Percentiles rank a stretch among this genome's conserved stretches.
Conservation (phyloP, 495 filamentous ascomycete species). For the Xylona heveae region DNA sequence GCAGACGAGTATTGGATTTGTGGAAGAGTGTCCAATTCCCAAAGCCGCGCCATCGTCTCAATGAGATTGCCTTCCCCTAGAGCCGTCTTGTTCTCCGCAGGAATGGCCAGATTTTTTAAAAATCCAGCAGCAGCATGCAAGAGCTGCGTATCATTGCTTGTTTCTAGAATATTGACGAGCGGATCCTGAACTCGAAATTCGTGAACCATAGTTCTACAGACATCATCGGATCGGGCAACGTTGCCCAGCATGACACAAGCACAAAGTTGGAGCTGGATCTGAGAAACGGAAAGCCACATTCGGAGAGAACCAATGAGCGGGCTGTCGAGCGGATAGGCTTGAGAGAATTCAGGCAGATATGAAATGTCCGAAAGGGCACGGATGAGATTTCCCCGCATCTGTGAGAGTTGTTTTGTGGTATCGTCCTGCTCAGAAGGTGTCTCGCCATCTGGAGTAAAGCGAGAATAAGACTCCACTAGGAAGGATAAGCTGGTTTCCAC, state of each 20-base stretch:
- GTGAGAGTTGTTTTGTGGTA: slow-evolving; percentile 26
- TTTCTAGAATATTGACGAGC: slow-evolving; percentile 29
- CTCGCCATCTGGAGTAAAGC: slow-evolving; percentile 6
- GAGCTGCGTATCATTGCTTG: slow-evolving; percentile 25
- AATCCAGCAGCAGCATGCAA: slow-evolving; percentile 51
- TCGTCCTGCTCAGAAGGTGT: slow-evolving; percentile 18
- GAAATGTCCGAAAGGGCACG: slow-evolving; percentile 42
- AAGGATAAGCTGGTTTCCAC: slow-evolving; percentile 11
- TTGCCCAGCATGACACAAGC: slow-evolving; percentile 63
- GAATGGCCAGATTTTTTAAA: slow-evolving; percentile 59
- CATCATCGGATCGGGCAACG: slow-evolving; percentile 46
- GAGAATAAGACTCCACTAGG: slow-evolving; percentile 14
- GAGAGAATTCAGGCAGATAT: slow-evolving; percentile 29
- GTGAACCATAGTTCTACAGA: slow-evolving; percentile 34
- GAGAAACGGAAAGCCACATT: slow-evolving; percentile 25
- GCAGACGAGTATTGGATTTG: slow-evolving; percentile 51
- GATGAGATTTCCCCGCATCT: slow-evolving; percentile 31
- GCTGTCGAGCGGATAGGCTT: slow-evolving; percentile 25
- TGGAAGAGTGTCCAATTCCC: slow-evolving; percentile 35
- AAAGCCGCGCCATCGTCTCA: slow-evolving; percentile 33
- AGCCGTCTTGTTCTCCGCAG: slow-evolving; percentile 33
- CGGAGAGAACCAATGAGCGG: slow-evolving; percentile 29
- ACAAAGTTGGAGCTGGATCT: slow-evolving; percentile 43
- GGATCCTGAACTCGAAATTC: slow-evolving; percentile 29
- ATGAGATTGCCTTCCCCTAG: slow-evolving; percentile 33